Evolutionary conservation across 345 rosid genomes (phyloP).

Genomic region (Populus tremula): DNA sequence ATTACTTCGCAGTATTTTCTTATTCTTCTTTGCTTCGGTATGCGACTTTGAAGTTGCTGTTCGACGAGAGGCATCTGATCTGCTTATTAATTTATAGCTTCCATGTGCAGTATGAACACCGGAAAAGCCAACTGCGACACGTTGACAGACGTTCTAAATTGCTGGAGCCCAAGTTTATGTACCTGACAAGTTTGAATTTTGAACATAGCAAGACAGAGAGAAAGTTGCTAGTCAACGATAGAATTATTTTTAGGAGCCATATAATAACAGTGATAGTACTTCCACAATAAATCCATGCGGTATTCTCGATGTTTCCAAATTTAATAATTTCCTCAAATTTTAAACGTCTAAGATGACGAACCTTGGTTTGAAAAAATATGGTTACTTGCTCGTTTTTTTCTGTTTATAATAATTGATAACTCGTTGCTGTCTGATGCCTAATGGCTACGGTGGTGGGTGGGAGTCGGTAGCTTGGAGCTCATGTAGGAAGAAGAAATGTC

Average conservation of each 20-base stretch:
- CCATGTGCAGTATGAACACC: not conserved
- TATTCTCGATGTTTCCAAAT: not conserved
- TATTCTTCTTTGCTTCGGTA: not conserved
- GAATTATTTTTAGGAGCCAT: not conserved
- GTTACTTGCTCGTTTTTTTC: too few relatives aligned
- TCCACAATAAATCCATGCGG: not conserved
- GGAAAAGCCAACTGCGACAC: not conserved
- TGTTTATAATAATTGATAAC: too few relatives aligned
- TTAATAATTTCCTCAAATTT: too few relatives aligned
- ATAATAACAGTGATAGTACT: not conserved
- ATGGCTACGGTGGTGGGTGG: not conserved
- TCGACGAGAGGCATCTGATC: not conserved
- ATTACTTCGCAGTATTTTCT: not conserved
- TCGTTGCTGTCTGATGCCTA: not conserved
- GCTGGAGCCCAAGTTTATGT: not conserved
- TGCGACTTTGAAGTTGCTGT: not conserved
- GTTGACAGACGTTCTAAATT: not conserved
- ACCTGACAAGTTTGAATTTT: not conserved
- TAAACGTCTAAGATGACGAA: not conserved
- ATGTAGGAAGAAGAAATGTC: not conserved
- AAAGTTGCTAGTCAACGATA: not conserved
- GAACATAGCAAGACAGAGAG: not conserved
- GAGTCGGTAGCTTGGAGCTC: not conserved
- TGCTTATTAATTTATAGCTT: not conserved
- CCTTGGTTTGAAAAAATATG: not conserved